A percentile compares a stretch with the other conserved stretches of the same genome.
Evolutionary conservation across 768 basidiomycete genomes (phyloP).

Genomic region (Royoungia palumana): DNA sequence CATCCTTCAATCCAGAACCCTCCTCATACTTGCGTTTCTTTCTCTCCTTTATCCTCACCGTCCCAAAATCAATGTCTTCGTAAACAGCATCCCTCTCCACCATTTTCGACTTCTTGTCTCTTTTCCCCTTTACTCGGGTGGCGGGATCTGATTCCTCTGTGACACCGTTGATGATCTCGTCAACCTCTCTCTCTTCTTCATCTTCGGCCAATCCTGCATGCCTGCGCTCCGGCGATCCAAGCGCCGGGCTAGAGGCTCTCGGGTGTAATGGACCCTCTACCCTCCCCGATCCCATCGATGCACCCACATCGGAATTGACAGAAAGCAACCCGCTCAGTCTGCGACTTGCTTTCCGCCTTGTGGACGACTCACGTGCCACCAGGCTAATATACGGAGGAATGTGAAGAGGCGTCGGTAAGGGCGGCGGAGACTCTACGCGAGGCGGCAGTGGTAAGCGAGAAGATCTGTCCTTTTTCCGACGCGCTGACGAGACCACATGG

Average conservation of each 20-base stretch:
- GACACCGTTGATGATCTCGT: constrained; percentile 19
- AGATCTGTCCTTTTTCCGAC: constrained; percentile 48
- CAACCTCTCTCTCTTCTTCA: constrained; percentile 51
- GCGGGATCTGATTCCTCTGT: constrained; percentile 18
- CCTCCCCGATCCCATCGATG: constrained; percentile 25
- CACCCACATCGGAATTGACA: constrained; percentile 32
- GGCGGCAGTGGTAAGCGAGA: constrained; percentile 49
- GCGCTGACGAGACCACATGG: constrained; percentile 36
- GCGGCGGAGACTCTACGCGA: constrained; percentile 40
- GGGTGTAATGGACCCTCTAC: constrained; percentile 40
- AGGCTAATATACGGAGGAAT: constrained; percentile 33
- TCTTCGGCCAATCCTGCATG: constrained; percentile 54
- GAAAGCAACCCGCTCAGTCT: constrained; percentile 56
- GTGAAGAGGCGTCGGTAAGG: constrained; percentile 31
- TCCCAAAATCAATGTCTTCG: constrained; percentile 24
- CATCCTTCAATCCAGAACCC: constrained; percentile 50
- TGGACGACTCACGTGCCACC: constrained; percentile 33
- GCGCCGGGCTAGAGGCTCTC: constrained; percentile 64
- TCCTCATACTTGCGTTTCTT: constrained; percentile 40
- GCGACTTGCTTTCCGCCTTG: constrained; percentile 25
- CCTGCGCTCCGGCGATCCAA: constrained; percentile 57
- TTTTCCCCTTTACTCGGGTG: constrained; percentile 39
- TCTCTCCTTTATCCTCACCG: constrained; percentile 36
- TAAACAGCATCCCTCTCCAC: constrained; percentile 16
- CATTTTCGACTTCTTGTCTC: constrained; percentile 26